Percentiles rank a stretch among this genome's conserved stretches.
Evolutionary conservation across 2,329 filamentous ascomycete species (phyloP).

Genomic region (Colletotrichum incanum): DNA sequence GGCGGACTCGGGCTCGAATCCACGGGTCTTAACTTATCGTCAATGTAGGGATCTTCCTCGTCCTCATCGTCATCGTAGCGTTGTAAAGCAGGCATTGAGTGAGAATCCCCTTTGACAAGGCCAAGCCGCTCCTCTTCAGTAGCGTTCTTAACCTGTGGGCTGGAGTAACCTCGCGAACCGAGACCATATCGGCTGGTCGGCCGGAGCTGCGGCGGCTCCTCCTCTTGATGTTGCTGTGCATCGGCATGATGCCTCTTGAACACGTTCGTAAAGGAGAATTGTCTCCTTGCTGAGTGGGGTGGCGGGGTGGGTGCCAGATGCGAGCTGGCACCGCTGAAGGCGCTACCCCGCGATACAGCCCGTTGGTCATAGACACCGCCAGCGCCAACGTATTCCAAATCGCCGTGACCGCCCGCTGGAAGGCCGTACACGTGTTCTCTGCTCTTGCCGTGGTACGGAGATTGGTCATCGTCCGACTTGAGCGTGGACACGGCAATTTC

Average conservation of each 20-base stretch:
- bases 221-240: slow-evolving; percentile 45
- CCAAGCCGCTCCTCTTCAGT: slow-evolving; percentile 89
- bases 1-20: slow-evolving; percentile 38
- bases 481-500: slow-evolving; percentile 70
- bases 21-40: slow-evolving; percentile 45
- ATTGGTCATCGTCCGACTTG: slow-evolving; percentile 61
- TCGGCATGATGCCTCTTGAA: slow-evolving; percentile 71
- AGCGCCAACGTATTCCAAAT: slow-evolving; percentile 66
- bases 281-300: slow-evolving; percentile 75
- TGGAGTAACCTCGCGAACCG: slow-evolving; percentile 58
- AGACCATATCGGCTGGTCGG: slow-evolving; percentile 45
- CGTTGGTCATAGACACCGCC: slow-evolving; percentile 55
- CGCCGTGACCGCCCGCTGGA: slow-evolving; percentile 59
- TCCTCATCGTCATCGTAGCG: slow-evolving; percentile 56
- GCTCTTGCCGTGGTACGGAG: slow-evolving; percentile 56
- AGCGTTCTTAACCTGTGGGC: slow-evolving; percentile 63
- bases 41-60: slow-evolving; percentile 50
- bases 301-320: slow-evolving; percentile 72
- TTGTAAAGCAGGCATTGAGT: slow-evolving; percentile 53
- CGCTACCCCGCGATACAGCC: slow-evolving; percentile 57
- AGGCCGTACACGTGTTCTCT: slow-evolving; percentile 62
- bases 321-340: slow-evolving; percentile 59
- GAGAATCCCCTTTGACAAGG: slow-evolving; percentile 82
- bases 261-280: slow-evolving; percentile 94
- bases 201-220: slow-evolving; percentile 42